These are phyloP conservation scores for Rhodotorula sp. DNA, from an alignment of 1,284 basidiomycete genomes.

Conservation along the genomic window DNA sequence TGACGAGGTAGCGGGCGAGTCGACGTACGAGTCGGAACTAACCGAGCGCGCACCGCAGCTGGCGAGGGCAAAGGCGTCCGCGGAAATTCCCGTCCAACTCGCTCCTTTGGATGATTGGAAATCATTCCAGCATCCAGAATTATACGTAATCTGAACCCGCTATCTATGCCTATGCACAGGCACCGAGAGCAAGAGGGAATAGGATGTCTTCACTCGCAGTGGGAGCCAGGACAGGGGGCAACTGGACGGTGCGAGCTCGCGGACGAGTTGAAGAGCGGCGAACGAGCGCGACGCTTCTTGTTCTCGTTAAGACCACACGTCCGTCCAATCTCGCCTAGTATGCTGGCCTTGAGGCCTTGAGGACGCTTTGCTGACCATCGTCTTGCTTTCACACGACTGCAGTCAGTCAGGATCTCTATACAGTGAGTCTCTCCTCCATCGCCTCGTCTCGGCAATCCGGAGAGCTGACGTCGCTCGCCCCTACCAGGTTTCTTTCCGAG, in stretches of 20 bases:
- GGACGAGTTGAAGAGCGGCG: too few species aligned
- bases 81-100: too few species aligned
- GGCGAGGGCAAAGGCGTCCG: neutral
- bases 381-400: neutral
- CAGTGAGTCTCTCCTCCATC: conserved; percentile 6
- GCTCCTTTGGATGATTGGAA: too few species aligned
- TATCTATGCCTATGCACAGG: too few species aligned
- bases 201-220: too few species aligned
- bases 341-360: neutral
- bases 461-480: neutral
- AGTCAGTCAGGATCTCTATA: conserved; percentile 31
- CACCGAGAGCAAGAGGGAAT: too few species aligned
- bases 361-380: too few species aligned
- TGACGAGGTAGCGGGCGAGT: conserved; percentile 5
- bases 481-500: conserved; percentile 16
- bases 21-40: neutral
- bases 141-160: too few species aligned
- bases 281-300: neutral
- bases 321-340: conserved; percentile 1
- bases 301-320: conserved; percentile 25
- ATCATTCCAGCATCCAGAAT: accelerated
- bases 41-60: neutral
- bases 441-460: too few species aligned
- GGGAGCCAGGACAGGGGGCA: neutral
- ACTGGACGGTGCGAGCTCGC: neutral